phyloP scores from a whole-genome alignment of 2,329 filamentous ascomycete genomes.

The Aspergillus neotritici region DNA sequence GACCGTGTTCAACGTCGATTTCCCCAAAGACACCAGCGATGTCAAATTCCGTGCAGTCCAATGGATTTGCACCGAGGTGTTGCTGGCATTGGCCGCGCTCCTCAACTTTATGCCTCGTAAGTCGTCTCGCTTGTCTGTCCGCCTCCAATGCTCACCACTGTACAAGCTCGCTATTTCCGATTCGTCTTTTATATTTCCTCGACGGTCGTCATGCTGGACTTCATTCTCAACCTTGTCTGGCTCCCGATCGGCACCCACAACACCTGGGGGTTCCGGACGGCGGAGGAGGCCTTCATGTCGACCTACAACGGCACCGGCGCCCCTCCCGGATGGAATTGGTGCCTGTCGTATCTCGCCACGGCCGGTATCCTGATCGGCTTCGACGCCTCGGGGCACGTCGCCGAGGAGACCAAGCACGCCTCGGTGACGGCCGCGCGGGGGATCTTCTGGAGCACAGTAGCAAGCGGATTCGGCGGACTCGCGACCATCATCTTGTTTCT shows the following conservation, averaged over 20 bases:
- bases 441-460: conserved; percentile 57
- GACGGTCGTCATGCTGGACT: conserved; percentile 51
- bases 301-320: conserved; percentile 56
- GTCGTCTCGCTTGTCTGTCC: conserved; percentile 10
- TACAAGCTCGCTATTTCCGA: conserved; percentile 41
- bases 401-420: conserved; percentile 56
- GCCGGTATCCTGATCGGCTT: conserved; percentile 58
- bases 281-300: conserved; percentile 55
- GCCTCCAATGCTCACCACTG: conserved; percentile 15
- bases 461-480: conserved; percentile 52
- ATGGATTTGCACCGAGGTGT: conserved; percentile 53
- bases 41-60: conserved; percentile 57
- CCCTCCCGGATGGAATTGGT: conserved; percentile 58
- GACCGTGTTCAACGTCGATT: conserved; percentile 52
- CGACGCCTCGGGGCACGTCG: conserved; percentile 57
- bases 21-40: conserved; percentile 48
- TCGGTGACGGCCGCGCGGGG: conserved; percentile 48
- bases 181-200: conserved; percentile 27
- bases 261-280: conserved; percentile 54
- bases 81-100: conserved; percentile 47
- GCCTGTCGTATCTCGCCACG: conserved; percentile 56
- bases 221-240: conserved; percentile 57
- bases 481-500: conserved; percentile 54
- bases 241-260: conserved; percentile 53
- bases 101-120: conserved; percentile 49